These are phyloP conservation scores for Scedosporium apiospermum DNA, from an alignment of 2,329 filamentous ascomycete genomes.

Conservation along the genomic window DNA sequence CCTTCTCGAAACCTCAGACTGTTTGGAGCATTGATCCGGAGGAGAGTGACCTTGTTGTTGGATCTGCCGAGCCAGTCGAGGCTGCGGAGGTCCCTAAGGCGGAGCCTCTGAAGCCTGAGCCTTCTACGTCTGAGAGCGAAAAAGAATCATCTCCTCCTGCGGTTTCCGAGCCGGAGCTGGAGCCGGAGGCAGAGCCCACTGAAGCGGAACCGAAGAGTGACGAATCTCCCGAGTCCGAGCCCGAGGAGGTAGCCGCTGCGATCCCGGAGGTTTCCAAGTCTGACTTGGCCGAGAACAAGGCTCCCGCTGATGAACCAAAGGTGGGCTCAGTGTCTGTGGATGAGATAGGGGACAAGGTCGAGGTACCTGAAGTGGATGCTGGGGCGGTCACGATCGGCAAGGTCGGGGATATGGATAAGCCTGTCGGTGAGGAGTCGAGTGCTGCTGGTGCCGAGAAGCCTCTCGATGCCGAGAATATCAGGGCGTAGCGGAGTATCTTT, in stretches of 20 bases:
- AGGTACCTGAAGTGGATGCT: not conserved
- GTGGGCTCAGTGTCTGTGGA: not conserved
- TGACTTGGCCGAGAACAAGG: constrained; percentile 10
- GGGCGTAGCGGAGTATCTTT: not conserved
- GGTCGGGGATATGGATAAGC: not conserved
- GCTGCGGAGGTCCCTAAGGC: constrained; percentile 4
- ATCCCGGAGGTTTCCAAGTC: constrained; percentile 12
- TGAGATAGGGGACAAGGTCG: not conserved
- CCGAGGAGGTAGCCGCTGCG: constrained; percentile 2
- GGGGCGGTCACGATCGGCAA: not conserved
- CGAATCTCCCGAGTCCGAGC: not conserved
- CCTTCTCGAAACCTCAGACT: constrained; percentile 33
- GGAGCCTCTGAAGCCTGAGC: not conserved
- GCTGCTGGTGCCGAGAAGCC: not conserved
- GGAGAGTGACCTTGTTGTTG: constrained; percentile 32
- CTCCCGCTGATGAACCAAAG: not conserved
- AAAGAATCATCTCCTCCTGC: not conserved
- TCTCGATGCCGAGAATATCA: not conserved
- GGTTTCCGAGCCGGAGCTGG: not conserved
- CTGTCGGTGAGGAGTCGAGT: not conserved
- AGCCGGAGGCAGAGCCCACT: not conserved
- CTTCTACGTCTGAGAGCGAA: not conserved
- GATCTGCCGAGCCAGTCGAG: constrained; percentile 14
- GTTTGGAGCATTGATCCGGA: constrained; percentile 44
- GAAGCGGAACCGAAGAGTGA: not conserved